phyloP scores from a whole-genome alignment of 2,329 filamentous ascomycete species.

The Colletotrichum sp. region DNA sequence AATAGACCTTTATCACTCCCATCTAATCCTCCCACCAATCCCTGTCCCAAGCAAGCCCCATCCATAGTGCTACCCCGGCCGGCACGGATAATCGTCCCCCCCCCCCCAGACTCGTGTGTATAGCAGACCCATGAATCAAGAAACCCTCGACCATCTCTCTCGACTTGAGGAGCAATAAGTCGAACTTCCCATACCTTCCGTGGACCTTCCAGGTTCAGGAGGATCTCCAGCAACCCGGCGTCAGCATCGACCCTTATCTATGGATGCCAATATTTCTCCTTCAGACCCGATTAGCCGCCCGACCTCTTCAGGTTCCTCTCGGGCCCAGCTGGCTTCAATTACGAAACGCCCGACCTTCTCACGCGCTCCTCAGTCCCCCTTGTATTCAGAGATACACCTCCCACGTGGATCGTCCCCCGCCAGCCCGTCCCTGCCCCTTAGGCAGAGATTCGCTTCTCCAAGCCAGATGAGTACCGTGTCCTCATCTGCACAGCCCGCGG shows the following conservation, averaged over 20 bases:
- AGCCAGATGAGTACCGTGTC: background rate
- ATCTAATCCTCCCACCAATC: no score
- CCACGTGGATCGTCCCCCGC: background rate
- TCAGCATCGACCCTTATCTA: background rate
- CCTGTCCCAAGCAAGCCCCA: no score
- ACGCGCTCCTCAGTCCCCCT: rapidly evolving
- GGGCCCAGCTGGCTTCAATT: background rate
- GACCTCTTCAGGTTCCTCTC: background rate
- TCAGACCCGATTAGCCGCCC: background rate
- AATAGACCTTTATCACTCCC: no score
- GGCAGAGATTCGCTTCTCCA: background rate
- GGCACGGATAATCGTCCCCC: no score
- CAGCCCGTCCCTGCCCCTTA: background rate
- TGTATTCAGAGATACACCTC: background rate
- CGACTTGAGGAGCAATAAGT: background rate
- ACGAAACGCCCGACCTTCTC: background rate
- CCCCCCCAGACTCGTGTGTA: background rate
- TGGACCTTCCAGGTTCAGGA: background rate
- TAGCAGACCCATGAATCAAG: background rate
- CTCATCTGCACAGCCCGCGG: background rate
- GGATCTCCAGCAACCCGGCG: background rate
- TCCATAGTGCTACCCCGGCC: no score
- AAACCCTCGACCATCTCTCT: background rate
- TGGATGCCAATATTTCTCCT: no score
- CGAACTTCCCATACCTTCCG: background rate